Evolutionary conservation across 1,139 yeast species (phyloP).

Genomic region (Wickerhamiella infanticola): DNA sequence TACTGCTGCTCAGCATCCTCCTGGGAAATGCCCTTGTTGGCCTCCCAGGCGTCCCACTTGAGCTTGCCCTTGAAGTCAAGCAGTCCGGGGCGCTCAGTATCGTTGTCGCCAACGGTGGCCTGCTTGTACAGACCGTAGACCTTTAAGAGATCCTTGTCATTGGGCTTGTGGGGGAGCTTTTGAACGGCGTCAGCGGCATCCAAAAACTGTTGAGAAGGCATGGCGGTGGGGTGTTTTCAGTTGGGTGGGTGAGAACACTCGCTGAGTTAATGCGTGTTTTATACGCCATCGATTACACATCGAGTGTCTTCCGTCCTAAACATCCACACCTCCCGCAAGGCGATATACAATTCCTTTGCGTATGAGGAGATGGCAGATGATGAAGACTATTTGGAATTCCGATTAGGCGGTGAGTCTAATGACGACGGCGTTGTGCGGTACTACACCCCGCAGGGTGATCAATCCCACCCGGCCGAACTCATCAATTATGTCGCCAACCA

Average conservation of each 20-base stretch:
- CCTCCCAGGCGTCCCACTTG: slow-evolving; percentile 97
- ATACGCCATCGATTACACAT: no score
- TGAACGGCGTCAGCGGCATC: slow-evolving; percentile 51
- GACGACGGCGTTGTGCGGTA: slow-evolving; percentile 15
- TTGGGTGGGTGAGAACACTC: no score
- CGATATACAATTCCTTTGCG: no score
- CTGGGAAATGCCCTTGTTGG: slow-evolving; percentile 66
- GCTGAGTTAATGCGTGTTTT: no score
- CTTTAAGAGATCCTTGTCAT: slow-evolving; percentile 68
- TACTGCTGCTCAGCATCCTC: slow-evolving; percentile 85
- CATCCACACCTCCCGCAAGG: no score
- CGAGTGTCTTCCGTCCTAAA: no score
- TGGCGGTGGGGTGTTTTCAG: slow-evolving; percentile 2
- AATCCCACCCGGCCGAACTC: slow-evolving; percentile 6
- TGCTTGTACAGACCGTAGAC: slow-evolving; percentile 86
- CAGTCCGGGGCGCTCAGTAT: slow-evolving; percentile 65
- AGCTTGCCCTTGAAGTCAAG: slow-evolving; percentile 90
- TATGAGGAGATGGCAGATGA: slow-evolving; percentile 11
- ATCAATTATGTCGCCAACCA: background rate
- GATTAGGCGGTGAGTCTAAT: slow-evolving; percentile 12
- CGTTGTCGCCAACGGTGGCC: slow-evolving; percentile 89
- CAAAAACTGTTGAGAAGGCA: slow-evolving; percentile 19
- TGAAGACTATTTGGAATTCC: slow-evolving; percentile 17
- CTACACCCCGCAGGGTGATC: slow-evolving; percentile 8
- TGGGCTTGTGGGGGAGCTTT: slow-evolving; percentile 59